A percentile compares a stretch with the other conserved stretches of the same genome.
Conservation (phyloP, 2,329 filamentous ascomycete species). For the Aspergillus alliaceus region DNA sequence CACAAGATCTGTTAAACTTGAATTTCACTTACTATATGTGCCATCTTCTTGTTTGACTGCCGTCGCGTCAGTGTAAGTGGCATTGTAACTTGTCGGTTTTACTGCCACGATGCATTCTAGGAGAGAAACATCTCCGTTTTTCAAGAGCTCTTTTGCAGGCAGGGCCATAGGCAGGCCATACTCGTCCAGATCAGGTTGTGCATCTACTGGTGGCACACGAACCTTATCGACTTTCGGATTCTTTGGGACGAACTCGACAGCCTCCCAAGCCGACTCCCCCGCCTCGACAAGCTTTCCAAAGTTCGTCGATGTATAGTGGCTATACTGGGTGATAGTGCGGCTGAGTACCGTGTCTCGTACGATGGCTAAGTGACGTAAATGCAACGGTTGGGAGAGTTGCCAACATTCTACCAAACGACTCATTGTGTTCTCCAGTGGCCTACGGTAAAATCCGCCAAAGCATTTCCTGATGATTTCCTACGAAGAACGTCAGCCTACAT, state of each 20-base stretch:
- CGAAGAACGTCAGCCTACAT: constrained; percentile 1
- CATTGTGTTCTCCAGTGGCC: constrained; percentile 56
- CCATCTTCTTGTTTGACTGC: constrained; percentile 29
- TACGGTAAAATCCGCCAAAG: constrained; percentile 54
- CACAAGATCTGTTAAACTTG: background rate
- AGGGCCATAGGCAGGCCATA: constrained; percentile 48
- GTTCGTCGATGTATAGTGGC: constrained; percentile 55
- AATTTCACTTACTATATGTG: constrained; percentile 27
- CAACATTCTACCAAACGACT: constrained; percentile 56
- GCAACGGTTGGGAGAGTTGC: constrained; percentile 58
- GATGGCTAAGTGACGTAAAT: constrained; percentile 57
- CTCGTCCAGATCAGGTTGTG: constrained; percentile 40
- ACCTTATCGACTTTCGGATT: constrained; percentile 30
- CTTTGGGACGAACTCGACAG: constrained; percentile 43
- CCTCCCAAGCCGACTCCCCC: constrained; percentile 54
- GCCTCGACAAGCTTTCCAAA: constrained; percentile 55
- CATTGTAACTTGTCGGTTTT: constrained; percentile 34
- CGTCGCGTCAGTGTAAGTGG: constrained; percentile 36
- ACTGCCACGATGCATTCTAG: constrained; percentile 37
- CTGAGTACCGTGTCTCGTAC: constrained; percentile 55
- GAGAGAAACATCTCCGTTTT: constrained; percentile 45
- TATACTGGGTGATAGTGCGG: constrained; percentile 51
- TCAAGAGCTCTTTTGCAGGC: constrained; percentile 35
- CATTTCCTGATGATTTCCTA: constrained; percentile 43
- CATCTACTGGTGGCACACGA: constrained; percentile 31